Percentiles rank a stretch among this genome's conserved stretches.
phyloP scores from a whole-genome alignment of 495 filamentous ascomycete species.

The Aspergillus nanangensis region DNA sequence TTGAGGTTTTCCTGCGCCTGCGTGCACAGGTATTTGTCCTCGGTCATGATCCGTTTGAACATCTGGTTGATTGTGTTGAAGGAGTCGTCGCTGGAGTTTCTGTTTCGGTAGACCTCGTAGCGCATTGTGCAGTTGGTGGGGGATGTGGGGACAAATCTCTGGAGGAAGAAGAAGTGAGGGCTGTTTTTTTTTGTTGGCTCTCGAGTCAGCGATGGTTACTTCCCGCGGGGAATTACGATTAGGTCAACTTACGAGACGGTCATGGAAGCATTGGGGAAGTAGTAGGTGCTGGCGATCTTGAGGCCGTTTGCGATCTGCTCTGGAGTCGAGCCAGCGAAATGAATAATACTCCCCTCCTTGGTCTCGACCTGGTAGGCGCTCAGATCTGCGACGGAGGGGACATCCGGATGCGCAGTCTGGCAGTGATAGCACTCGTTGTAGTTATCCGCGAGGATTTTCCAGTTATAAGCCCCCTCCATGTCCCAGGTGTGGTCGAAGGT shows the following conservation, averaged over 20 bases:
- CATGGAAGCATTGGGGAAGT: slow-evolving; percentile 42
- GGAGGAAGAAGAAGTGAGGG: slow-evolving; percentile 44
- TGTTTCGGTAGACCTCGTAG: slow-evolving; percentile 48
- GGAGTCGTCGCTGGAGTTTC: slow-evolving; percentile 35
- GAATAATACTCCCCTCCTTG: slow-evolving; percentile 41
- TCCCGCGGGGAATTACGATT: not conserved
- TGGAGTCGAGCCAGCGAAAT: slow-evolving; percentile 33
- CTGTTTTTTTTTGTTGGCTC: slow-evolving; percentile 11
- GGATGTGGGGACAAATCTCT: slow-evolving; percentile 39
- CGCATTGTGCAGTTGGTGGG: slow-evolving; percentile 31
- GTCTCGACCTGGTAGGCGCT: slow-evolving; percentile 38
- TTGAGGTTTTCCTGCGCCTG: slow-evolving; percentile 41
- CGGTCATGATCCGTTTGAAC: slow-evolving; percentile 41
- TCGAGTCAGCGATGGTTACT: not conserved
- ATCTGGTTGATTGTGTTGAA: slow-evolving; percentile 36
- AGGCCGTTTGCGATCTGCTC: slow-evolving; percentile 28
- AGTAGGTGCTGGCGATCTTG: slow-evolving; percentile 36
- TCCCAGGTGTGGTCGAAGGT: slow-evolving; percentile 43
- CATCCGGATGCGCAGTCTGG: slow-evolving; percentile 44
- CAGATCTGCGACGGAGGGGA: slow-evolving; percentile 40
- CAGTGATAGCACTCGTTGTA: slow-evolving; percentile 65
- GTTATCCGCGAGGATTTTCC: slow-evolving; percentile 53
- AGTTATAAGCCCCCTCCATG: slow-evolving; percentile 44
- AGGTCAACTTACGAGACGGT: slow-evolving; percentile 42
- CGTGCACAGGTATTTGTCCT: slow-evolving; percentile 43